Conservation (phyloP, 2,329 filamentous ascomycete species). For the Colletotrichum tropicale region DNA sequence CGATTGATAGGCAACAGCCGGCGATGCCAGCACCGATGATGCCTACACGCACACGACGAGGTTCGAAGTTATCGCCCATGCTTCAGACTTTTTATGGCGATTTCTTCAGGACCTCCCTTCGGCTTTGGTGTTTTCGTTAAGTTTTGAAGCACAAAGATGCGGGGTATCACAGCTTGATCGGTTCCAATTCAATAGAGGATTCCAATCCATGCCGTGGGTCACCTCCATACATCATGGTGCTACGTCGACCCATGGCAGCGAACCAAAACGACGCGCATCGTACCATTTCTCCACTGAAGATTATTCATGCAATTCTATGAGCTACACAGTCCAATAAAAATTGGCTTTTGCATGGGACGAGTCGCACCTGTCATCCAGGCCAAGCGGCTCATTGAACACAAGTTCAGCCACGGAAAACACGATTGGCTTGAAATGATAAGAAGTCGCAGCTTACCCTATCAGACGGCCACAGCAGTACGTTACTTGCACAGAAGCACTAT, state of each 20-base stretch:
- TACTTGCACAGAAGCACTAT: not conserved
- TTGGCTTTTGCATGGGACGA: not conserved
- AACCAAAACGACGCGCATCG: not conserved
- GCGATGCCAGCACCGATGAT: not conserved
- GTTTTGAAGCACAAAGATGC: not conserved
- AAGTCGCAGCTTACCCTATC: not conserved
- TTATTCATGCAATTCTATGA: not conserved
- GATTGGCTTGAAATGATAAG: not conserved
- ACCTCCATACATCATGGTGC: not conserved
- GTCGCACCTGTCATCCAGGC: not conserved
- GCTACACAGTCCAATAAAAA: not conserved
- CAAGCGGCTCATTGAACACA: not conserved
- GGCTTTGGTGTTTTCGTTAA: not conserved
- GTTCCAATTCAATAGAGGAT: not conserved
- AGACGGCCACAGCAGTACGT: not conserved
- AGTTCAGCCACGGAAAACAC: not conserved
- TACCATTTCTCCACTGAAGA: not conserved
- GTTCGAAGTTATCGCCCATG: not conserved
- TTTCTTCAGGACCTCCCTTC: not conserved
- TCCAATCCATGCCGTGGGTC: not conserved
- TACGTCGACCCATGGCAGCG: not conserved
- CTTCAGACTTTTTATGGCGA: not conserved
- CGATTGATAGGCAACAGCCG: not conserved
- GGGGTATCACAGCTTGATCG: not conserved
- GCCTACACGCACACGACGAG: not conserved